These are phyloP conservation scores for Pseudopyricularia javanii DNA, from an alignment of 2,329 filamentous ascomycete species.

Conservation along the genomic window DNA sequence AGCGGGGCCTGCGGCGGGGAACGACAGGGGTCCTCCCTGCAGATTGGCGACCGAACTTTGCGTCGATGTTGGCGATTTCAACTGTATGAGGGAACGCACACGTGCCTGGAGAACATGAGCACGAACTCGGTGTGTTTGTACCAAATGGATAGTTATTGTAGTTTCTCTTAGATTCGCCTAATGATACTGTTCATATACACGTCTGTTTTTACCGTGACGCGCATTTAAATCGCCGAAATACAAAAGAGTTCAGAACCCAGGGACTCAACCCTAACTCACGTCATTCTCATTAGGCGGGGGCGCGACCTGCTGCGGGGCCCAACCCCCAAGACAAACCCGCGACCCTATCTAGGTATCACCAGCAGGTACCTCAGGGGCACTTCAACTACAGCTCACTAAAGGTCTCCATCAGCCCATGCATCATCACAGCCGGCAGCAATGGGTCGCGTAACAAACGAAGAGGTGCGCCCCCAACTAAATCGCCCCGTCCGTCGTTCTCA, in stretches of 20 bases:
- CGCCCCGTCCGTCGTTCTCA: neutral
- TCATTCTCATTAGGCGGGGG: slow-evolving; percentile 6
- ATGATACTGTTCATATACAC: too few species aligned
- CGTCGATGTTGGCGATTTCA: neutral
- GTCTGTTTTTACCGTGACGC: too few species aligned
- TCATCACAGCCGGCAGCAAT: slow-evolving; percentile 9
- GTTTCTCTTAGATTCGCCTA: too few species aligned
- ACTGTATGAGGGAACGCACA: neutral
- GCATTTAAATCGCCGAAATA: too few species aligned
- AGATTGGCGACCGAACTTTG: neutral
- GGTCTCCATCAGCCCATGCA: neutral
- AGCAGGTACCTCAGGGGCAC: neutral
- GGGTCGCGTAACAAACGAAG: slow-evolving; percentile 24
- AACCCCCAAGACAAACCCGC: neutral
- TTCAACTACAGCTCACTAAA: neutral
- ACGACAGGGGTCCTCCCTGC: neutral
- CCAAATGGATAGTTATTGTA: too few species aligned
- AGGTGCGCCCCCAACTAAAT: slow-evolving; percentile 14
- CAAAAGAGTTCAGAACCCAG: too few species aligned
- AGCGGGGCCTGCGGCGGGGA: neutral
- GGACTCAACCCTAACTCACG: slow-evolving; percentile 6
- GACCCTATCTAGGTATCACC: neutral
- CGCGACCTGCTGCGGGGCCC: neutral
- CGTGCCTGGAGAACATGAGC: too few species aligned
- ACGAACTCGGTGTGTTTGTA: too few species aligned